These are phyloP conservation scores for Heteromeles arbutifolia DNA, from an alignment of 306 rosid genomes.

Conservation along the genomic window DNA sequence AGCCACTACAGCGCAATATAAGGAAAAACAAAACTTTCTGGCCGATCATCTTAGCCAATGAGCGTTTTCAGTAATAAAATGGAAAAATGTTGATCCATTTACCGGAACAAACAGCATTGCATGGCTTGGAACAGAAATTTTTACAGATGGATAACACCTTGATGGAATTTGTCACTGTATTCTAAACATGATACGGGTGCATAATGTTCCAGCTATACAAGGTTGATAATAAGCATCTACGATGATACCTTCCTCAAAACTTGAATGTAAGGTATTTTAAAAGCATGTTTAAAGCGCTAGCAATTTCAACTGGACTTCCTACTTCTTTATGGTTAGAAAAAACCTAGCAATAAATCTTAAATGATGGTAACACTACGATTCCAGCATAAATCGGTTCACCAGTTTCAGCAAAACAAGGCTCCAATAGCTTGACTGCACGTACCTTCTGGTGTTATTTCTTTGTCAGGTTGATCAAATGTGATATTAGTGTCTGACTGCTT, in stretches of 20 bases:
- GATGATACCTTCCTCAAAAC: background rate
- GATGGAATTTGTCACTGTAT: background rate
- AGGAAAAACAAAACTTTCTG: background rate
- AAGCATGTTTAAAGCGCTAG: background rate
- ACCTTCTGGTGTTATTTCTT: slow-evolving; percentile 43
- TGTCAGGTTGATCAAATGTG: slow-evolving; percentile 3
- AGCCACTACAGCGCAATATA: background rate
- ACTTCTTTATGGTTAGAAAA: background rate
- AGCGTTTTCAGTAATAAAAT: background rate
- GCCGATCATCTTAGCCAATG: background rate
- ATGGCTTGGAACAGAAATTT: background rate
- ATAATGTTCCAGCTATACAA: background rate
- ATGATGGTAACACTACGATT: background rate
- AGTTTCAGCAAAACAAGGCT: background rate
- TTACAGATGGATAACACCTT: background rate
- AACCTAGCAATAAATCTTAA: background rate
- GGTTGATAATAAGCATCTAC: background rate
- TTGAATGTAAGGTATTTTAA: background rate
- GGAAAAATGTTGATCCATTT: background rate
- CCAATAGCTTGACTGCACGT: slow-evolving; percentile 1
- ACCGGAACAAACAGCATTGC: background rate
- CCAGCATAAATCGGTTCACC: background rate
- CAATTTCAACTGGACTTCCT: background rate
- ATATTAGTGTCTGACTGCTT: slow-evolving; percentile 8
- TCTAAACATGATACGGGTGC: background rate